Percentiles rank a stretch among this genome's conserved stretches.
Conservation (phyloP, 2,329 filamentous ascomycete species). For the Beauveria medogensis region DNA sequence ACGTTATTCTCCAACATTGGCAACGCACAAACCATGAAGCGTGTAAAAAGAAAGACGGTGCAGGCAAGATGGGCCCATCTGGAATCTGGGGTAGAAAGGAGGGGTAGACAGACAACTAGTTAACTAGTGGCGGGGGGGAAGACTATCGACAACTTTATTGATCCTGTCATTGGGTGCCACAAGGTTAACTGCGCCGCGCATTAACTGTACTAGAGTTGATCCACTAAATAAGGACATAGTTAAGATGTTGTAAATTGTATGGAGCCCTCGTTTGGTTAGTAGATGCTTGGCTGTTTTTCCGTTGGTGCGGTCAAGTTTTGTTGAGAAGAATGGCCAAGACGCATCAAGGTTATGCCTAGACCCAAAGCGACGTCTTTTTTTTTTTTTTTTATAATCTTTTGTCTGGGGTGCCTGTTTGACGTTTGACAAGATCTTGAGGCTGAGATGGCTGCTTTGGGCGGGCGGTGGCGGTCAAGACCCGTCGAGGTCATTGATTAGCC, state of each 20-base stretch:
- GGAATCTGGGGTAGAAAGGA: not conserved
- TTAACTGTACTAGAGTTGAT: not conserved
- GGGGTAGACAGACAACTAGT: no score
- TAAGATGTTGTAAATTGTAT: not conserved
- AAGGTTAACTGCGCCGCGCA: not conserved
- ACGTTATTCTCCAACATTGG: not conserved
- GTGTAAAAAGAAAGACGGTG: not conserved
- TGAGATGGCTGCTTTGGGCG: not conserved
- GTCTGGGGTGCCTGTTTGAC: not conserved
- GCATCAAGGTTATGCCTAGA: not conserved
- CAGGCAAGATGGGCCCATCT: no score
- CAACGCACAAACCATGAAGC: not conserved
- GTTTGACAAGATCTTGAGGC: not conserved
- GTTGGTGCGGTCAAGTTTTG: not conserved
- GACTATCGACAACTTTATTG: conserved; percentile 8
- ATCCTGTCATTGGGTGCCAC: conserved; percentile 4
- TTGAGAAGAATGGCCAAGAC: not conserved
- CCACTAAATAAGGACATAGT: not conserved
- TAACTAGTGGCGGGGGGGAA: not conserved
- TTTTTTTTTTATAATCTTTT: no score
- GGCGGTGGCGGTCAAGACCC: not conserved
- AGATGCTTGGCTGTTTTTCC: not conserved
- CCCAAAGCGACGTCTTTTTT: no score
- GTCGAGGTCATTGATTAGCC: not conserved
- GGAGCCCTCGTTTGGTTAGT: not conserved